Percentiles rank a stretch among this genome's conserved stretches.
Evolutionary conservation across 768 basidiomycete species (phyloP).

Genomic region (Cyclocybe aegerita): DNA sequence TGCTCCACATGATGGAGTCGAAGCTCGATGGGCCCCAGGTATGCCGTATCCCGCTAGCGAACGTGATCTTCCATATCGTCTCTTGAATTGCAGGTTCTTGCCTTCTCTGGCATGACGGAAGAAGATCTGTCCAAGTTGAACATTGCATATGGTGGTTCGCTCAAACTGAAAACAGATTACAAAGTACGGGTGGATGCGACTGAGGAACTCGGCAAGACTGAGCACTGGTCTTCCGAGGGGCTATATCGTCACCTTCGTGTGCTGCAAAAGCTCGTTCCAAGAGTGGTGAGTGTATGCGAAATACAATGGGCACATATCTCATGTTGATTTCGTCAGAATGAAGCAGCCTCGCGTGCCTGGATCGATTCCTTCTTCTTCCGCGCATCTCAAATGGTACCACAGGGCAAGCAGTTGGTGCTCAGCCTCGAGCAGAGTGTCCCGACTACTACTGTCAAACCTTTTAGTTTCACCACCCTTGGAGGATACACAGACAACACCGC

Average conservation of each 20-base stretch:
- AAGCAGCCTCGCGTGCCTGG: slow-evolving; percentile 8
- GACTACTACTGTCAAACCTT: slow-evolving; percentile 9
- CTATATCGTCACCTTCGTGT: slow-evolving; percentile 15
- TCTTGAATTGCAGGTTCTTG: slow-evolving; percentile 9
- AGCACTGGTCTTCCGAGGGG: slow-evolving; percentile 15
- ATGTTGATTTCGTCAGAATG: slow-evolving; percentile 13
- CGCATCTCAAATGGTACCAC: too few species aligned
- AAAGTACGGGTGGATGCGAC: slow-evolving; percentile 9
- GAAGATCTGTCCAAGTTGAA: slow-evolving; percentile 11
- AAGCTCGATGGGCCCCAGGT: slow-evolving; percentile 8
- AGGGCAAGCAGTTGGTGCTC: slow-evolving; percentile 13
- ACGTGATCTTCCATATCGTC: slow-evolving; percentile 7
- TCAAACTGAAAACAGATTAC: slow-evolving; percentile 13
- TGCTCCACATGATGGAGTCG: slow-evolving; percentile 10
- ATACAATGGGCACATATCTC: slow-evolving; percentile 4
- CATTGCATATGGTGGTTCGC: slow-evolving; percentile 8
- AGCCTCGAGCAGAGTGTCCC: slow-evolving; percentile 13
- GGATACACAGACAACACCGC: slow-evolving; percentile 16
- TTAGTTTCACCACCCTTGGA: slow-evolving; percentile 9
- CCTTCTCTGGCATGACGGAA: slow-evolving; percentile 10
- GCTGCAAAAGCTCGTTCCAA: slow-evolving; percentile 12
- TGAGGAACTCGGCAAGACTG: slow-evolving; percentile 4
- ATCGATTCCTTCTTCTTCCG: slow-evolving; percentile 18
- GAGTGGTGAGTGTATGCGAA: slow-evolving; percentile 7
- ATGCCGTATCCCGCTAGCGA: slow-evolving; percentile 4